A percentile compares a stretch with the other conserved stretches of the same genome.
Conservation (phyloP, 2,329 filamentous ascomycete genomes). For the Diaporthe humulicola region DNA sequence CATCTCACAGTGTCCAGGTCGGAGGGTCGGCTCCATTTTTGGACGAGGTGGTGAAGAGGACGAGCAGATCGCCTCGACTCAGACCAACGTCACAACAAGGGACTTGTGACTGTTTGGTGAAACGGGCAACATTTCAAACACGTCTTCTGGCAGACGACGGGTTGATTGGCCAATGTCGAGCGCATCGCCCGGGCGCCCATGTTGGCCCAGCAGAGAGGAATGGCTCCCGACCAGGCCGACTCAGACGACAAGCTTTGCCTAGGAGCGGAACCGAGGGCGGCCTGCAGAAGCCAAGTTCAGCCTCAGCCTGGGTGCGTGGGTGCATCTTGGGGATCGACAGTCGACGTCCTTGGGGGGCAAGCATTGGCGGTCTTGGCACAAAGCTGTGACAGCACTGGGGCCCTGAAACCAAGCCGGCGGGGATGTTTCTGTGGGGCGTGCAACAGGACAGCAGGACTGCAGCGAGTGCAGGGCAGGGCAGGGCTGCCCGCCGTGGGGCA, state of each 20-base stretch:
- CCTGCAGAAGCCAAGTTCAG: constrained; percentile 20
- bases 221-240: constrained; percentile 4
- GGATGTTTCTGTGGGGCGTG: constrained; percentile 10
- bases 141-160: neutral
- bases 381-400: constrained; percentile 29
- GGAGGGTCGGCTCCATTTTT: constrained; percentile 5
- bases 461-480: neutral
- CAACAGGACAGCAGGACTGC: neutral
- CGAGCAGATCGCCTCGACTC: neutral
- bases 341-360: neutral
- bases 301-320: neutral
- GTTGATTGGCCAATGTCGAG: neutral
- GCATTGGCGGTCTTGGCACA: constrained; percentile 38
- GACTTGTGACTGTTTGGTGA: constrained; percentile 19
- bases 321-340: constrained; percentile 17
- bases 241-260: constrained; percentile 27
- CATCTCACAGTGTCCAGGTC: constrained; percentile 11
- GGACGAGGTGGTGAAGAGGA: constrained; percentile 1
- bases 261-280: constrained; percentile 3
- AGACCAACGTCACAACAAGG: constrained; percentile 22
- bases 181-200: neutral
- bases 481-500: neutral
- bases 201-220: neutral
- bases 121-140: constrained; percentile 12
- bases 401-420: constrained; percentile 36